Conservation (phyloP, 1,139 yeast species). For the Zygoascus meyerae region DNA sequence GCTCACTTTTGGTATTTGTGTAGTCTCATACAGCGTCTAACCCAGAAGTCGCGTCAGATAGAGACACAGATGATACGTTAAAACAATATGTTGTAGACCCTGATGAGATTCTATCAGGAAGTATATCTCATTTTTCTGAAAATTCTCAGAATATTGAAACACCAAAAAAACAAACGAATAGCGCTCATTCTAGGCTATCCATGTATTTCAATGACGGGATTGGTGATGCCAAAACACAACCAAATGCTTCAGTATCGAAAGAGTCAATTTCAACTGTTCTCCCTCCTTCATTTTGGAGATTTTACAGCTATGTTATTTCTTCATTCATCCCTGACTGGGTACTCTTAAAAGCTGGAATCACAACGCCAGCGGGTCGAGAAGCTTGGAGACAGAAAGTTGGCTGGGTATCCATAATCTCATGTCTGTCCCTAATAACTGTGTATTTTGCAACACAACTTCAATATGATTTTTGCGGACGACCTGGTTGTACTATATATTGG, state of each 20-base stretch:
- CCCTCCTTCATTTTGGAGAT: conserved; percentile 50
- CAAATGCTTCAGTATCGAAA: too few relatives aligned
- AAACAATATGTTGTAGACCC: conserved; percentile 4
- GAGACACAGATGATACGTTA: conserved; percentile 51
- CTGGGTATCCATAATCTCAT: conserved; percentile 59
- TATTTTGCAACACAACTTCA: conserved; percentile 83
- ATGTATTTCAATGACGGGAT: too few relatives aligned
- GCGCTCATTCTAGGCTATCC: too few relatives aligned
- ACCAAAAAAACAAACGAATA: too few relatives aligned
- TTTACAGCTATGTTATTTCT: conserved; percentile 67
- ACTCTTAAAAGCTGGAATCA: conserved; percentile 62
- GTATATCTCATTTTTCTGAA: not conserved
- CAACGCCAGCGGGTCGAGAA: conserved; percentile 63
- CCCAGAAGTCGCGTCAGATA: conserved; percentile 21
- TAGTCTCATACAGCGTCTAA: too few relatives aligned
- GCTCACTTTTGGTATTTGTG: too few relatives aligned
- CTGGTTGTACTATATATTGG: conserved; percentile 46
- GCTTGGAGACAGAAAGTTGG: conserved; percentile 95
- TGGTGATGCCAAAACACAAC: too few relatives aligned
- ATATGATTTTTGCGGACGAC: conserved; percentile 56
- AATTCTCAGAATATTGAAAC: too few relatives aligned
- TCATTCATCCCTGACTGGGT: conserved; percentile 85
- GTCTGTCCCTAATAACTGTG: conserved; percentile 66
- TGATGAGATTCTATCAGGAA: not conserved
- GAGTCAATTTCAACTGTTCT: too few relatives aligned